Evolutionary conservation across 768 basidiomycete genomes (phyloP).

Genomic region (Boletus insuetus): DNA sequence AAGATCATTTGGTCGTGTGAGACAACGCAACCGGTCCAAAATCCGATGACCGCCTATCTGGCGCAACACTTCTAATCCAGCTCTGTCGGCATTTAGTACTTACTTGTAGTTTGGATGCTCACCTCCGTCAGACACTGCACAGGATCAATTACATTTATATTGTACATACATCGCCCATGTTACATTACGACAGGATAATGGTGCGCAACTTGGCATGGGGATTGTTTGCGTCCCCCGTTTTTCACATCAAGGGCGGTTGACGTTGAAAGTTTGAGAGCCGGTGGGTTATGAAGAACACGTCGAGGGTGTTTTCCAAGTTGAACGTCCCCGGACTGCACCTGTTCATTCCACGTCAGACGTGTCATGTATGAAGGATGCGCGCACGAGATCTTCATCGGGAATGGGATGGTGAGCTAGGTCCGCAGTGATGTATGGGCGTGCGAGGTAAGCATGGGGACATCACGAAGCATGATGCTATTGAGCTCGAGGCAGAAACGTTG

Average conservation of each 20-base stretch:
- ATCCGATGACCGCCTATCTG: slow-evolving; percentile 1
- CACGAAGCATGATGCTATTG: slow-evolving; percentile 9
- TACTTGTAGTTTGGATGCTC: slow-evolving; percentile 1
- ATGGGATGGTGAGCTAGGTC: slow-evolving; percentile 18
- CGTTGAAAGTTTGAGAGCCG: not conserved
- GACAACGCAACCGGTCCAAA: not conserved
- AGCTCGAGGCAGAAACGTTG: slow-evolving; percentile 27
- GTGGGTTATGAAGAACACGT: slow-evolving; percentile 26
- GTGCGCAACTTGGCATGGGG: slow-evolving; percentile 3
- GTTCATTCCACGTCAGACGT: not conserved
- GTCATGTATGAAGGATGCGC: slow-evolving; percentile 9
- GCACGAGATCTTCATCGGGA: slow-evolving; percentile 25
- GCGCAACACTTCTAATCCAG: slow-evolving; percentile 5
- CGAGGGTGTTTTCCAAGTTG: slow-evolving; percentile 8
- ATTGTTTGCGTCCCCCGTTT: slow-evolving; percentile 9
- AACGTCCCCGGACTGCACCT: slow-evolving; percentile 12
- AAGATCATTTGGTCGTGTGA: slow-evolving; percentile 31
- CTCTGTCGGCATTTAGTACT: not conserved
- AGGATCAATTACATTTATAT: slow-evolving; percentile 25
- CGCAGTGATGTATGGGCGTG: slow-evolving; percentile 25
- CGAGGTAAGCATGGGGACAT: slow-evolving; percentile 10
- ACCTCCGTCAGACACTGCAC: slow-evolving; percentile 7
- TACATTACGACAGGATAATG: slow-evolving; percentile 16
- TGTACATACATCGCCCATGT: slow-evolving; percentile 26
- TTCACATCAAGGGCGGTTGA: slow-evolving; percentile 10